phyloP scores from a whole-genome alignment of 306 rosid species.

The Pyrus communis region DNA sequence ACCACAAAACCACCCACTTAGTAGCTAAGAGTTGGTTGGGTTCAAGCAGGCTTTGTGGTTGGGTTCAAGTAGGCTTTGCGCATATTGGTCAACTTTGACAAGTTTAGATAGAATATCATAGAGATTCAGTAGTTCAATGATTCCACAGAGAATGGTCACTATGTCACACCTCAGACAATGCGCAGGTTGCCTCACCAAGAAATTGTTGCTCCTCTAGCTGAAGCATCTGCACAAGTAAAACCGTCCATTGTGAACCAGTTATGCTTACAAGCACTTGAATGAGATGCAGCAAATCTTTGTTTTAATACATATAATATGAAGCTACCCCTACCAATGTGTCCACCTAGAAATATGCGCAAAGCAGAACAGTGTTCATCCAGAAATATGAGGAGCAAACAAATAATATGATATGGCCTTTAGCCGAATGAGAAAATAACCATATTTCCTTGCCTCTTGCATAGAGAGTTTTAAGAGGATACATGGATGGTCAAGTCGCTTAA shows the following conservation, averaged over 20 bases:
- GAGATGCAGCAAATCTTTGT: not conserved
- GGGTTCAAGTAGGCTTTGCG: not conserved
- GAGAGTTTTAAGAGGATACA: not conserved
- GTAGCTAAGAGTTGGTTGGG: not conserved
- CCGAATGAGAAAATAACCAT: not conserved
- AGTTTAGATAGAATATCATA: not conserved
- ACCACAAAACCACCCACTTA: not conserved
- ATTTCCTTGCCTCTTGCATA: not conserved
- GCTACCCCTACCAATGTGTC: not conserved
- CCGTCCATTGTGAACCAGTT: not conserved
- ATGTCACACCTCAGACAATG: slow-evolving; percentile 70
- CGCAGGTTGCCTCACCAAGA: slow-evolving; percentile 93
- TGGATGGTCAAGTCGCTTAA: not conserved
- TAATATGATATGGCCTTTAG: no score
- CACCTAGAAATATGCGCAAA: not conserved
- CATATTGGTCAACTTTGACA: not conserved
- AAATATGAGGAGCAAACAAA: not conserved
- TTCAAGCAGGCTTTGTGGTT: not conserved
- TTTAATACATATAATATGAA: not conserved
- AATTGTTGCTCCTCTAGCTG: slow-evolving; percentile 91
- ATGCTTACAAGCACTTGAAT: not conserved
- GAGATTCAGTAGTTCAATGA: not conserved
- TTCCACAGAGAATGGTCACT: slow-evolving; percentile 2
- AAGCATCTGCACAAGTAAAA: slow-evolving; percentile 65
- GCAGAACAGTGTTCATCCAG: not conserved